Base-by-base conservation (phyloP, 2,329 filamentous ascomycete species). In the Alternaria sp. region DNA sequence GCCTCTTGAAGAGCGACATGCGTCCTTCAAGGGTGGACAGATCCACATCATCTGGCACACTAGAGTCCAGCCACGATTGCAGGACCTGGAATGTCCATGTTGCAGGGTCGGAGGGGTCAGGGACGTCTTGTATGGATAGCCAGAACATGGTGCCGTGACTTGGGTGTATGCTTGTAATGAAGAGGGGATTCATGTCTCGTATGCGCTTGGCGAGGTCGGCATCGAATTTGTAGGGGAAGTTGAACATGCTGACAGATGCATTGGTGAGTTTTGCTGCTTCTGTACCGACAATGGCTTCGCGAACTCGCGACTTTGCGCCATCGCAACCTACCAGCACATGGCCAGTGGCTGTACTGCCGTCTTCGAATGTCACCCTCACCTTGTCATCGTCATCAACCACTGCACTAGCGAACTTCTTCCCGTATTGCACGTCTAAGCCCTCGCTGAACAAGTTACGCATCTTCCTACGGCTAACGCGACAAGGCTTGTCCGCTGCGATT, bases 51-150 rank as follows among this genome's bases (percentile, higher is more conserved):
- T 54, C 42, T 24, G 64, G 65, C 11, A 68, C 56, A 2, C 62
- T 64, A 48, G 62, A 53, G 61, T 68, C 61, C 39, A 61, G 52
- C 67, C 68, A 75, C 43, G 64, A 66, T 22, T 68, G 65, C 41
- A 73, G 64, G 36, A 75, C 55, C 43, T 78, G 75, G 54, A 74
- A 77, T 8, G 54, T 65, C 75, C 75, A 77, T n/a, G 66, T 75
- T 34, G 65, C 64, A 6, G 75, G 72, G 11, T 71, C 65, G 7
- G 63, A 51, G 4, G 71, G 66, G 51, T 70, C 62, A 3, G 72
- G 72, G 1, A 75, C 72, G 41, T 77, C 74, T 63, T 74, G 73
- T 24, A 75, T 42, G 39, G 20, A 24, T 4, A 24, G 20, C 39
- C 39, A 42, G 39, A 42, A 42, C 20, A 42, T 42, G 39, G 39